These are phyloP conservation scores for Syzygium oleosum DNA, from an alignment of 345 rosid species.

Conservation along the genomic window DNA sequence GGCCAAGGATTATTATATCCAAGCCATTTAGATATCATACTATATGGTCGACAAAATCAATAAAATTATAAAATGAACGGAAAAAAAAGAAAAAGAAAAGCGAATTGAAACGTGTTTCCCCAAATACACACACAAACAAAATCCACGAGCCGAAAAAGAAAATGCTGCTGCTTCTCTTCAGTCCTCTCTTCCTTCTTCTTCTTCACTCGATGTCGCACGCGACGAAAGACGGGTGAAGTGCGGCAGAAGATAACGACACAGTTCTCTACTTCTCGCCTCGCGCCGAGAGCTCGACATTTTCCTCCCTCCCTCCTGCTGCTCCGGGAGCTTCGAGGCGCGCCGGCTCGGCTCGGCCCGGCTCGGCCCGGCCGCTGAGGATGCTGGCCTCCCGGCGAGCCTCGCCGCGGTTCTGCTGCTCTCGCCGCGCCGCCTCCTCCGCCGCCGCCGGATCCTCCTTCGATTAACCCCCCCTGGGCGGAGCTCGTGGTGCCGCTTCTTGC, in stretches of 20 bases:
- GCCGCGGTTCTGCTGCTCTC: constrained; percentile 25
- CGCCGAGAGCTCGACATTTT: not conserved
- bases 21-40: not conserved
- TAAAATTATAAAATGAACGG: not conserved
- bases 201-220: not conserved
- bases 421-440: constrained; percentile 14
- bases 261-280: not conserved
- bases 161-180: not conserved
- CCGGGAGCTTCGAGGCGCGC: not conserved
- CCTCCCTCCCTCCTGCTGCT: not conserved
- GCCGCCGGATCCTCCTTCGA: constrained; percentile 28
- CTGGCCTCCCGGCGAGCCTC: constrained; percentile 13
- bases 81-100: not conserved
- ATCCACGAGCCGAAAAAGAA: not conserved
- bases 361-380: constrained; percentile 32
- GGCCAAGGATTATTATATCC: not conserved
- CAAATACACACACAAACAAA: not conserved
- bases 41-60: not conserved
- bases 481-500: constrained; percentile 20
- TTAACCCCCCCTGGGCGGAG: constrained; percentile 1
- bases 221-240: not conserved
- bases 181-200: not conserved
- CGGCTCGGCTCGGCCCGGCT: constrained; percentile 8
- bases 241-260: not conserved
- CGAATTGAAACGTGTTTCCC: not conserved